Percentiles rank a stretch among this genome's conserved stretches.
Conservation (phyloP, 495 filamentous ascomycete genomes). For the Penicillium paradoxum region DNA sequence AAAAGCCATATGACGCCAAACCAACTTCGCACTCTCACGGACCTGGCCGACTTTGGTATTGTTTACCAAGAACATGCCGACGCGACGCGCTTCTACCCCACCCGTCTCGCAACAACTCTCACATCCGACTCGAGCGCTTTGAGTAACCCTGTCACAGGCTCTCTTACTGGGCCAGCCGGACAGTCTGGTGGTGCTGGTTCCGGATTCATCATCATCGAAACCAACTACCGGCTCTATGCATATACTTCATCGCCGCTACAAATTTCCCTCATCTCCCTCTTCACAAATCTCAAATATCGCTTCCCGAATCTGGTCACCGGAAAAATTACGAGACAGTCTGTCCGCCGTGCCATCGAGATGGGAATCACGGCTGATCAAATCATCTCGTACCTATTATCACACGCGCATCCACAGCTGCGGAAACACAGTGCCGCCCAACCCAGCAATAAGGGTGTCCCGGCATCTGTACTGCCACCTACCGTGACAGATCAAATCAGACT, state of each 20-base stretch:
- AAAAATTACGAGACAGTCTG: slow-evolving; percentile 77
- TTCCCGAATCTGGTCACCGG: slow-evolving; percentile 91
- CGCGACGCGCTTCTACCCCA: slow-evolving; percentile 79
- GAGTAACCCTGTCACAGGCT: slow-evolving; percentile 37
- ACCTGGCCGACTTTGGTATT: slow-evolving; percentile 86
- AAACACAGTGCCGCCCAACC: slow-evolving; percentile 51
- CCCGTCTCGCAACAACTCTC: slow-evolving; percentile 88
- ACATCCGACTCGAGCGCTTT: slow-evolving; percentile 72
- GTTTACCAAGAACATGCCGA: slow-evolving; percentile 64
- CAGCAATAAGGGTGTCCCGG: slow-evolving; percentile 32
- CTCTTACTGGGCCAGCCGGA: slow-evolving; percentile 32
- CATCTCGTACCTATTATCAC: slow-evolving; percentile 77
- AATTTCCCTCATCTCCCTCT: slow-evolving; percentile 90
- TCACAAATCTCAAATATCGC: slow-evolving; percentile 75
- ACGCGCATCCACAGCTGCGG: slow-evolving; percentile 89
- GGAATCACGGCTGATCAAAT: slow-evolving; percentile 96
- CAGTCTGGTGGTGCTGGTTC: slow-evolving; percentile 44
- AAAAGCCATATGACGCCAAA: slow-evolving; percentile 71
- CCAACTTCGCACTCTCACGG: slow-evolving; percentile 79
- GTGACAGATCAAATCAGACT: slow-evolving; percentile 96
- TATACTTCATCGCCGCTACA: slow-evolving; percentile 90
- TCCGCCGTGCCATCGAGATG: slow-evolving; percentile 76
- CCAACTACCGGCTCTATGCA: slow-evolving; percentile 97
- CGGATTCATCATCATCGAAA: slow-evolving; percentile 93
- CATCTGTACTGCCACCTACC: slow-evolving; percentile 78